A percentile compares a stretch with the other conserved stretches of the same genome.
Evolutionary conservation across 306 rosid species (phyloP).

Genomic region (Medicago lupulina): DNA sequence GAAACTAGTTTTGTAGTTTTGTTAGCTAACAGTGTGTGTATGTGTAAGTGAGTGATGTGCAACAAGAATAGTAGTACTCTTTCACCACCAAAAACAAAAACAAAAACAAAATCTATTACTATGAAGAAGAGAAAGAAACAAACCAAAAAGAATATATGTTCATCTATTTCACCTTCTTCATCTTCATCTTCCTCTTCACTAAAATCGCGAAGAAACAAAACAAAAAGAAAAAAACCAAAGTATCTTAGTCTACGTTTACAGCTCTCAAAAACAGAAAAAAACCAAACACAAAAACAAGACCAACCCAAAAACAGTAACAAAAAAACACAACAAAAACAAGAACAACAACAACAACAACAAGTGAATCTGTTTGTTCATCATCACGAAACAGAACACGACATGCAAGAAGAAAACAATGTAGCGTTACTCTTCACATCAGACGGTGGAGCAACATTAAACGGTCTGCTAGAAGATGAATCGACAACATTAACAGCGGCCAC

Average conservation of each 20-base stretch:
- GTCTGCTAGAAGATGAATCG: conserved; percentile 52
- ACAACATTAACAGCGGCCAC: conserved; percentile 29
- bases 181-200: conserved; percentile 40
- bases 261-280: conserved; percentile 50
- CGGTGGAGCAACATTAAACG: conserved; percentile 57
- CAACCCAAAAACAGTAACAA: too few species aligned
- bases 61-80: conserved; percentile 45
- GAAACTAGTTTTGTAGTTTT: too few species aligned
- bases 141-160: background rate
- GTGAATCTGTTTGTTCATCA: conserved; percentile 61
- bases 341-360: conserved; percentile 40
- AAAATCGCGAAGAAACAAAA: conserved; percentile 55
- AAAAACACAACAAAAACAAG: background rate
- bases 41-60: conserved; percentile 51
- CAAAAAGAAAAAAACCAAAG: conserved; percentile 70
- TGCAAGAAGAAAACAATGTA: conserved; percentile 64
- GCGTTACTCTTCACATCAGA: conserved; percentile 68
- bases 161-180: background rate
- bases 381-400: conserved; percentile 61
- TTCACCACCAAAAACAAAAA: background rate
- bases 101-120: background rate
- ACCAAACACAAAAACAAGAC: conserved; percentile 21
- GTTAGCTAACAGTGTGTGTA: too few species aligned
- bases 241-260: conserved; percentile 66
- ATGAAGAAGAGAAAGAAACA: conserved; percentile 28